Conservation (phyloP, 495 filamentous ascomycete genomes). For the Lasiosphaeriaceae sp. region DNA sequence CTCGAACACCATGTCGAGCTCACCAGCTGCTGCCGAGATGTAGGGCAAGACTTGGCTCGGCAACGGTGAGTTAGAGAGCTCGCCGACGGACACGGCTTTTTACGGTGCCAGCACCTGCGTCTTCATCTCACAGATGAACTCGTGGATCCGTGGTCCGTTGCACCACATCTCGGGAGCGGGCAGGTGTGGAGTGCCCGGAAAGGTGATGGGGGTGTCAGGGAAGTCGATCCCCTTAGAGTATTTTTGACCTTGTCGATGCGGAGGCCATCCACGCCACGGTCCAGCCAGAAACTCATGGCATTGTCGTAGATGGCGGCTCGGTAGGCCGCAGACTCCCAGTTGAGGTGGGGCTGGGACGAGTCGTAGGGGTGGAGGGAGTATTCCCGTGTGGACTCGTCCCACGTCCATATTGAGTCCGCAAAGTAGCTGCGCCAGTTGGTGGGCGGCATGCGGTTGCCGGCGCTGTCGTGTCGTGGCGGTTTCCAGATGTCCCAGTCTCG, state of each 20-base stretch:
- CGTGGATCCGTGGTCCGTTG: conserved; percentile 64
- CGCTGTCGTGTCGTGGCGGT: conserved; percentile 50
- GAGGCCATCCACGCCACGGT: conserved; percentile 65
- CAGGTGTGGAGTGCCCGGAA: conserved; percentile 27
- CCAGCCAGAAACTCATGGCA: conserved; percentile 66
- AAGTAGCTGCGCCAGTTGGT: conserved; percentile 65
- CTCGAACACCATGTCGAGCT: conserved; percentile 75
- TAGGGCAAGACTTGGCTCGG: conserved; percentile 55
- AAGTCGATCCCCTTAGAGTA: conserved; percentile 59
- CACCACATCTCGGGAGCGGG: conserved; percentile 53
- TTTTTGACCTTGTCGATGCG: conserved; percentile 67
- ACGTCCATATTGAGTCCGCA: conserved; percentile 60
- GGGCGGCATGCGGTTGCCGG: conserved; percentile 61
- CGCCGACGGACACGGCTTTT: conserved; percentile 66
- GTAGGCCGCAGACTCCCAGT: conserved; percentile 64
- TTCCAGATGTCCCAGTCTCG: conserved; percentile 75
- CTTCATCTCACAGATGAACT: conserved; percentile 60
- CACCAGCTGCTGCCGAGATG: conserved; percentile 53
- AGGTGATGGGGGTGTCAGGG: conserved; percentile 56
- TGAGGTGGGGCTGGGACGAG: conserved; percentile 65
- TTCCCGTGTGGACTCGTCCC: conserved; percentile 58
- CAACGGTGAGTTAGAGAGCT: conserved; percentile 62
- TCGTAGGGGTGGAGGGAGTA: conserved; percentile 71
- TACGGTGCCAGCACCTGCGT: conserved; percentile 60
- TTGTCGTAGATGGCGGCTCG: conserved; percentile 62